phyloP scores from a whole-genome alignment of 208 protist genomes.

The Acanthamoeba culbertsoni region DNA sequence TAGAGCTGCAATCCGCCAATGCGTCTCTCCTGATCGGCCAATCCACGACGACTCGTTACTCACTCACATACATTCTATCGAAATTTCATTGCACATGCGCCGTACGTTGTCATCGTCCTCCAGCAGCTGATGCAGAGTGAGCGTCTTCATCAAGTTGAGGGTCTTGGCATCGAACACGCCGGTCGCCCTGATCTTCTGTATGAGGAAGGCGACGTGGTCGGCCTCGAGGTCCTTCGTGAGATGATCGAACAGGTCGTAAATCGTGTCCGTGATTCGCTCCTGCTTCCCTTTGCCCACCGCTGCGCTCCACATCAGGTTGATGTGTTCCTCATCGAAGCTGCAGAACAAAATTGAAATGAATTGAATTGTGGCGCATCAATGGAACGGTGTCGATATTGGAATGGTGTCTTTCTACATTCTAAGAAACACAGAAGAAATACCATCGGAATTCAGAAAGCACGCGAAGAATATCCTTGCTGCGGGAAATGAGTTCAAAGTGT shows the following conservation, averaged over 20 bases:
- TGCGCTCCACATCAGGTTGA: conserved; percentile 44
- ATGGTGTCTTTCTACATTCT: too few species aligned
- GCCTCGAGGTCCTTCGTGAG: conserved; percentile 6
- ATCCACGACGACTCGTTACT: too few species aligned
- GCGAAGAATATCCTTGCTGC: conserved; percentile 32
- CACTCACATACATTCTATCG: too few species aligned
- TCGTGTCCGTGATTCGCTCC: conserved; percentile 45
- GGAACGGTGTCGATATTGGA: too few species aligned
- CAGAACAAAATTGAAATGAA: neutral
- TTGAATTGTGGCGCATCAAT: too few species aligned
- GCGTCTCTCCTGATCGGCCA: conserved; percentile 31
- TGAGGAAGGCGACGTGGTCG: neutral
- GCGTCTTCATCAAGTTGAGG: neutral
- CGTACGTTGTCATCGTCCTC: conserved; percentile 2
- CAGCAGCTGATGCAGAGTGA: conserved; percentile 8
- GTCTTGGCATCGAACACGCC: neutral
- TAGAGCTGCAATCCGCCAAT: neutral
- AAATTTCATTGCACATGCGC: neutral
- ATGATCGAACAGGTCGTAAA: conserved; percentile 42
- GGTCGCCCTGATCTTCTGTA: conserved; percentile 8
- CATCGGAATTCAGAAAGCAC: neutral
- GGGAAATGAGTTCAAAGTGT: conserved; percentile 39
- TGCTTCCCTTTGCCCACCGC: conserved; percentile 40
- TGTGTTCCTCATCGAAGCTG: conserved; percentile 33
- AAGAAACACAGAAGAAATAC: neutral